Evolutionary conservation across 306 rosid species (phyloP).

Genomic region (Medicago arabica): DNA sequence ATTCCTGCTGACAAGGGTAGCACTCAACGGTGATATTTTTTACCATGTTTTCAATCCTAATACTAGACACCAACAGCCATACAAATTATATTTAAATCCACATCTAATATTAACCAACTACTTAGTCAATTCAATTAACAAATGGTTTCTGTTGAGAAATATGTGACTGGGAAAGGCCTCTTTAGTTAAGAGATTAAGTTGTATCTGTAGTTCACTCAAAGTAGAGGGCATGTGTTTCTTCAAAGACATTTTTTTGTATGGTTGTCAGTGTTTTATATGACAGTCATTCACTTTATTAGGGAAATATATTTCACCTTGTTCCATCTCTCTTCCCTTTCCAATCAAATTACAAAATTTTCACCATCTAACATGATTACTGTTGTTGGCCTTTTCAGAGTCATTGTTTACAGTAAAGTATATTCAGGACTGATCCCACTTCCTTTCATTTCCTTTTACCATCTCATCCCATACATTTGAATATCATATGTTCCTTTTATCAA

Average conservation of each 20-base stretch:
- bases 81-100: conserved; percentile 15
- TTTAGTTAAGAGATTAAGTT: neutral
- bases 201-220: conserved; percentile 1
- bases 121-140: conserved; percentile 17
- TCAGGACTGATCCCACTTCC: neutral
- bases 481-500: conserved; percentile 7
- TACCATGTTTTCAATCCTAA: neutral
- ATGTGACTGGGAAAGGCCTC: neutral
- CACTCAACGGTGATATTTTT: conserved; percentile 2
- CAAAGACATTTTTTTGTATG: conserved; percentile 21
- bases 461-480: conserved; percentile 30
- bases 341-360: conserved; percentile 1
- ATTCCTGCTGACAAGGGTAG: neutral
- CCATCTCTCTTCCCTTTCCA: conserved; percentile 6
- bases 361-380: neutral
- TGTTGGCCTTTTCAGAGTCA: neutral
- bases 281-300: neutral
- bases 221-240: conserved; percentile 1
- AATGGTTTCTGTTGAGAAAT: conserved; percentile 12
- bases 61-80: neutral
- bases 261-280: neutral
- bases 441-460: conserved; percentile 18
- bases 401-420: conserved; percentile 24
- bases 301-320: conserved; percentile 6
- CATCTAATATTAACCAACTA: conserved; percentile 15